Evolutionary conservation across 352 stramenopile genomes (phyloP).

Genomic region (Pythium apleroticum): DNA sequence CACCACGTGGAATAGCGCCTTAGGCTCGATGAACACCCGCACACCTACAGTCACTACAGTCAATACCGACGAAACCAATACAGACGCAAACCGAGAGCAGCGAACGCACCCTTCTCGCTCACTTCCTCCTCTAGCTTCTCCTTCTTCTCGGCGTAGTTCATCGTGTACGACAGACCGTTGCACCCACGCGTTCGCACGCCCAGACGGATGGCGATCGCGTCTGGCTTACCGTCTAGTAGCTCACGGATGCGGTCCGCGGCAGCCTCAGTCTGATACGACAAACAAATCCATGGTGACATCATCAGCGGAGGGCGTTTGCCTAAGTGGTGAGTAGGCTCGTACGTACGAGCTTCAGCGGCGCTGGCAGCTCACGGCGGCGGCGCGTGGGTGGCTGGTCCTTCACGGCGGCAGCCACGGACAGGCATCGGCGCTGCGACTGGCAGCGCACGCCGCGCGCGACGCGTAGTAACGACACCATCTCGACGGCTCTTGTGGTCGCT

Average conservation of each 20-base stretch:
- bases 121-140: constrained; percentile 95
- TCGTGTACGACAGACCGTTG: constrained; percentile 98
- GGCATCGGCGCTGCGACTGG: constrained; percentile 17
- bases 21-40: constrained; percentile 98
- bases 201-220: constrained; percentile 94
- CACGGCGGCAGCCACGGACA: constrained; percentile 44
- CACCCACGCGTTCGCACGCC: constrained; percentile 96
- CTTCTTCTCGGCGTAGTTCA: constrained; percentile 98
- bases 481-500: not conserved
- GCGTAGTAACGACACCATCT: constrained; percentile 20
- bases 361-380: constrained; percentile 66
- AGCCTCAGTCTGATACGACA: constrained; percentile 70
- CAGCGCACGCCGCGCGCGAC: not conserved
- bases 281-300: not conserved
- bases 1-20: constrained; percentile 98
- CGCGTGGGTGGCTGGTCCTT: constrained; percentile 39
- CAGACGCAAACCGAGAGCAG: not conserved
- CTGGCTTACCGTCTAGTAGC: constrained; percentile 78
- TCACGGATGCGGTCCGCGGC: constrained; percentile 88
- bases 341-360: constrained; percentile 73
- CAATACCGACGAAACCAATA: not conserved
- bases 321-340: not conserved
- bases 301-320: not conserved
- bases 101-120: constrained; percentile 67
- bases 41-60: constrained; percentile 56